Evolutionary conservation across 257 asterid genomes (phyloP), one percentile per base, ranked within the genome.

Genomic region (Nicotiana benthamiana): DNA sequence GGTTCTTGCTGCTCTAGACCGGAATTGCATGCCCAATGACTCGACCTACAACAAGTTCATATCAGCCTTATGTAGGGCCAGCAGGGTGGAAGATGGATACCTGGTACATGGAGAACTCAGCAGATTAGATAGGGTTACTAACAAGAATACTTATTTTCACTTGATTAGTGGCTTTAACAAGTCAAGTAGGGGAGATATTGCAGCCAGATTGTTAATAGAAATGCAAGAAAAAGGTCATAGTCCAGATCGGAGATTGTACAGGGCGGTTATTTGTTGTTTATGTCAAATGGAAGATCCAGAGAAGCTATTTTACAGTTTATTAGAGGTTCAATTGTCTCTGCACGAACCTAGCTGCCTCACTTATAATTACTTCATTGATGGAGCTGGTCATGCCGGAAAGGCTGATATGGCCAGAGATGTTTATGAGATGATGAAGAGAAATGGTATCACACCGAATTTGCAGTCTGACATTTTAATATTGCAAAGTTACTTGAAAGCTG

Each of bases 221-320:
- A 93, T 95, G 98, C 98, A 93, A 90, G 94, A 89, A 72, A 92
- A 87, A 62, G 93, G 94, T 63, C 86, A 88, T 82, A 60, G 32
- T 28, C 89, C 92, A 1, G 79, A 54, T 61, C 80, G 86, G 76
- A 75, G 51, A 74, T 65, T 93, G 82, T 83, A 82, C 79, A 91
- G 93, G 83, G 86, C 76, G 48, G 95, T 93, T 76, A 83, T 93
- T 84, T 57, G 81, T 83, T 79, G 91, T 83, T 65, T 92, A 66
- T 91, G 92, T 84, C 81, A 83, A 79, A 89, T 77, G 82, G 89
- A 89, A 48, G 83, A 87, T 79, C 84, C 92, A 62, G 97, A 90
- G 75, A 83, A 76, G 40, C 87, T 83, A 24, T 89, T 91, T 75
- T 87, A 81, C 81, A 89, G 86, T 65, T 85, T 95, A 82, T 89